Evolutionary conservation across 1,284 basidiomycete species (phyloP), one percentile per base, ranked within the genome.

Genomic region (Wallemia hederae): DNA sequence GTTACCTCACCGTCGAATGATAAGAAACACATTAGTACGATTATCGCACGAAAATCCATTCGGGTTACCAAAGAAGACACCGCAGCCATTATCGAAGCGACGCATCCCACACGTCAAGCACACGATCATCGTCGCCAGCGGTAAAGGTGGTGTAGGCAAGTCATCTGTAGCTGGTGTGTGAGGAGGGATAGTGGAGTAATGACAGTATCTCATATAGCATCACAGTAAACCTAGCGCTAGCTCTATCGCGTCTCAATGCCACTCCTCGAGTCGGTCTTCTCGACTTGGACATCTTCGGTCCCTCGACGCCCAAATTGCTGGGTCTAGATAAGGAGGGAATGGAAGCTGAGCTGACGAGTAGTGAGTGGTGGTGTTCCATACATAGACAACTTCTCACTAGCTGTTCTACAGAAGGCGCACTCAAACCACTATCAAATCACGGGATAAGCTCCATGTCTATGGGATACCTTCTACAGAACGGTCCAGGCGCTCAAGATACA

Each of bases 141-240:
- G 90, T 17, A 97, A 97, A 69, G 94, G 92, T 31, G 92, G 92
- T 1, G 92, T 97, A 1, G 92, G 92, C 5, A 98, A 98, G 73
- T 91, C 86, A 65, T 97, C 91, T 0, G 75, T 97, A 31, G 85
- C 91, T 59, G 84, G 87, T 87, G 63, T 60, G 66, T 64, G 24
- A 17, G 17, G 25, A 14, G 24, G 9, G 29, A 5, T 24, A 22
- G n/a, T 7, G 24, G n/a, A 29, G n/a, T 27, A 39, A 29, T 57
- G 27, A 24, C 27, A 24, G n/a, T 3, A 19, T 55, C 11, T 25
- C 55, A 25, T 29, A 22, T 56, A 34, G 58, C 1, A 15, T n/a
- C 22, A 61, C 39, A 29, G 28, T 67, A 85, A 94, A 92, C 66
- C 76, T 94, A 5, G 89, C 89, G 0, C 78, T 84, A 59, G 77